A percentile compares a stretch with the other conserved stretches of the same genome.
Conservation (phyloP, 208 protist species). For the Leishmania martiniquensis region DNA sequence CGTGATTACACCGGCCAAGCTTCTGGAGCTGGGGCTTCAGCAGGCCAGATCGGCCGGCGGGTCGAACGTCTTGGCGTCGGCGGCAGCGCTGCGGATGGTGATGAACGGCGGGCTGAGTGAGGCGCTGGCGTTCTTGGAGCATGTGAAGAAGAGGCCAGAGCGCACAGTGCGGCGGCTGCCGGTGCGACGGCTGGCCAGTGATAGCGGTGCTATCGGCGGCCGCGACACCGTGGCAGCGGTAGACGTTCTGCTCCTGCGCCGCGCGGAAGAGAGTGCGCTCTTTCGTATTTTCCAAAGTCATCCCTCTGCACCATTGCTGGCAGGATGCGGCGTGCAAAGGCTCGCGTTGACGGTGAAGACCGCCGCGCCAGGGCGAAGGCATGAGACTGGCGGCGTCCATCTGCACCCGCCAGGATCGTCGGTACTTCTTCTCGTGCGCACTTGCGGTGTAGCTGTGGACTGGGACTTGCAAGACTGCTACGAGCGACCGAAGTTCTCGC, state of each 20-base stretch:
- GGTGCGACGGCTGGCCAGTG: constrained; percentile 9
- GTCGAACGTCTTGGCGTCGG: constrained; percentile 16
- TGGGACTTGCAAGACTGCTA: constrained; percentile 66
- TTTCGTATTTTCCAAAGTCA: constrained; percentile 71
- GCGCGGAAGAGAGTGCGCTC: constrained; percentile 67
- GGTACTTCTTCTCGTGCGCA: constrained; percentile 44
- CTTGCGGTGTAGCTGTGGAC: constrained; percentile 41
- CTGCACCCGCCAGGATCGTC: background rate
- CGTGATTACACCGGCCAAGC: constrained; percentile 25
- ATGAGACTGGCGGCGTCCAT: background rate
- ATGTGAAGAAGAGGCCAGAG: constrained; percentile 25
- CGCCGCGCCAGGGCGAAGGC: constrained; percentile 4
- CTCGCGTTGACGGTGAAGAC: constrained; percentile 38
- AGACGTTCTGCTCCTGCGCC: constrained; percentile 38
- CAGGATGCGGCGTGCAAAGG: constrained; percentile 59
- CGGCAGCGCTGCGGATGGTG: constrained; percentile 24
- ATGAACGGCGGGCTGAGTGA: constrained; percentile 27
- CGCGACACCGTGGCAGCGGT: constrained; percentile 4
- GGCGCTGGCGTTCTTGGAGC: constrained; percentile 26
- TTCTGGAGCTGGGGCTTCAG: constrained; percentile 18
- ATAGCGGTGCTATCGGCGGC: background rate
- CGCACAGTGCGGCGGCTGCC: constrained; percentile 26
- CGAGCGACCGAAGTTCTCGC: constrained; percentile 17
- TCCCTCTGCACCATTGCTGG: constrained; percentile 36
- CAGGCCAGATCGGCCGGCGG: constrained; percentile 10